Evolutionary conservation across 1,284 basidiomycete genomes (phyloP).

Genomic region (Austroboletus niveus): DNA sequence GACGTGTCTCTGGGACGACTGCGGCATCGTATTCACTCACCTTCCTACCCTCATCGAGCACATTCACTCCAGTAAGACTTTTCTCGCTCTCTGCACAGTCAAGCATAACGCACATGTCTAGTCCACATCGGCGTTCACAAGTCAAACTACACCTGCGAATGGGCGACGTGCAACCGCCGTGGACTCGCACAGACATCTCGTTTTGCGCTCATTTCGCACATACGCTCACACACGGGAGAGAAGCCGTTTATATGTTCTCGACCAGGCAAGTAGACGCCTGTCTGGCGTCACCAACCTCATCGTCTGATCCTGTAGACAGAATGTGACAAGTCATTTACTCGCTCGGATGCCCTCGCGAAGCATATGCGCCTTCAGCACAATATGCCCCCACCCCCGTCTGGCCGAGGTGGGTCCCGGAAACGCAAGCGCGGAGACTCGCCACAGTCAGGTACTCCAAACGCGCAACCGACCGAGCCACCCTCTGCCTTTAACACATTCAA

Average conservation of each 20-base stretch:
- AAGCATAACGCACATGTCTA: slow-evolving; percentile 26
- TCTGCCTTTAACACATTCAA: slow-evolving; percentile 60
- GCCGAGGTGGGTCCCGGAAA: slow-evolving; percentile 64
- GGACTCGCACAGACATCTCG: slow-evolving; percentile 83
- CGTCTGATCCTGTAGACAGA: slow-evolving; percentile 43
- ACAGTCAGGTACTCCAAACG: slow-evolving; percentile 30
- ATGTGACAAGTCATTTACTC: slow-evolving; percentile 91
- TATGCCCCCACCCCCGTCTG: slow-evolving; percentile 68
- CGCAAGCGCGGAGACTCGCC: slow-evolving; percentile 51
- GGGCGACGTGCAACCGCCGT: slow-evolving; percentile 76
- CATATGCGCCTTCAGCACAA: slow-evolving; percentile 89
- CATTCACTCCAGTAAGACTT: slow-evolving; percentile 65
- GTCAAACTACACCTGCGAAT: slow-evolving; percentile 86
- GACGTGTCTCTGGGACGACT: slow-evolving; percentile 78
- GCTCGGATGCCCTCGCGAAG: slow-evolving; percentile 87
- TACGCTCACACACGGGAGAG: slow-evolving; percentile 89
- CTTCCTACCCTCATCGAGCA: slow-evolving; percentile 74
- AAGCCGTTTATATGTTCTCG: slow-evolving; percentile 85
- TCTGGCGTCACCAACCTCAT: not conserved
- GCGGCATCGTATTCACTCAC: slow-evolving; percentile 67
- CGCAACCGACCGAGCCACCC: slow-evolving; percentile 29
- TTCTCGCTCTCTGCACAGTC: not conserved
- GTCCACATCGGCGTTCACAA: slow-evolving; percentile 86
- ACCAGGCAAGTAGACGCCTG: slow-evolving; percentile 54
- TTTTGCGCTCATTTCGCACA: slow-evolving; percentile 84